Conservation (phyloP, 129 eudicot species). For the Saposhnikovia divaricata region DNA sequence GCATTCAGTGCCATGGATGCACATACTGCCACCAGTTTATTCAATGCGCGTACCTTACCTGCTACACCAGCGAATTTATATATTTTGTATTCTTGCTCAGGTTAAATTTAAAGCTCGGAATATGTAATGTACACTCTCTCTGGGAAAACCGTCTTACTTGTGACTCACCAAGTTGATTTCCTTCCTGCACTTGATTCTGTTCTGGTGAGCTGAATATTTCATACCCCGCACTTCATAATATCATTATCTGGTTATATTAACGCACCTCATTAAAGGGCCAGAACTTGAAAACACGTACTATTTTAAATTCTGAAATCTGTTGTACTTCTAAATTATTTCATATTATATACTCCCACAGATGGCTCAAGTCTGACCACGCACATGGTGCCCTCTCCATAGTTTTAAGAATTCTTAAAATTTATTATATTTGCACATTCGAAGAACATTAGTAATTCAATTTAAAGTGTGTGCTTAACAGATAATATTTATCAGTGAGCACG, state of each 20-base stretch:
- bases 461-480: too few species aligned
- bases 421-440: too few species aligned
- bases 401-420: too few species aligned
- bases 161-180: slow-evolving; percentile 97
- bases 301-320: too few species aligned
- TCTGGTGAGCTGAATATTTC: slow-evolving; percentile 49
- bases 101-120: slow-evolving; percentile 31
- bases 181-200: slow-evolving; percentile 85
- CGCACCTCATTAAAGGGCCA: too few species aligned
- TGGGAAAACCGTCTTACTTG: slow-evolving; percentile 76
- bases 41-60: slow-evolving; percentile 36
- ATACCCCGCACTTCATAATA: not conserved
- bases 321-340: too few species aligned
- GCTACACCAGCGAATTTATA: not conserved
- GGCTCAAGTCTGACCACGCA: too few species aligned
- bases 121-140: slow-evolving; percentile 80
- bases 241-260: not conserved
- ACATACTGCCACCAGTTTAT: slow-evolving; percentile 82
- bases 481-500: too few species aligned
- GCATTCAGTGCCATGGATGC: slow-evolving; percentile 99
- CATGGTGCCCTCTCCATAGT: too few species aligned
- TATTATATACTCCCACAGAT: too few species aligned
- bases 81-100: not conserved
- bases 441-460: too few species aligned
- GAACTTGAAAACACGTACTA: too few species aligned